Evolutionary conservation across 352 stramenopile species (phyloP).

Genomic region (Aphanomyces astaci): DNA sequence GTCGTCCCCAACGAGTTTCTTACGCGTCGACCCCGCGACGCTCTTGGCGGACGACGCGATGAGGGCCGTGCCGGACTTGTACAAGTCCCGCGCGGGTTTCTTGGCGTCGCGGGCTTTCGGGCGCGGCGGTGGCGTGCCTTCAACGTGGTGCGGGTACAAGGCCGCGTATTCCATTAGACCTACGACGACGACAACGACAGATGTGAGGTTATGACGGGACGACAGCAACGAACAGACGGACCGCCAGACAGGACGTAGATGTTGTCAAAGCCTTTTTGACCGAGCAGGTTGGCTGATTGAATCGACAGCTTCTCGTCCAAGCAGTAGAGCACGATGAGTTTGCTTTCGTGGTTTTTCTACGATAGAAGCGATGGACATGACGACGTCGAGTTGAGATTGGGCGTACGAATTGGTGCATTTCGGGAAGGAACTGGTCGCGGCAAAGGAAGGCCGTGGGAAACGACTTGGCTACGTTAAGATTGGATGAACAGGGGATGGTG

Average conservation of each 20-base stretch:
- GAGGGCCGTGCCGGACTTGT: conserved; percentile 42
- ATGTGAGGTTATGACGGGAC: too few species aligned
- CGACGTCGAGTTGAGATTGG: too few species aligned
- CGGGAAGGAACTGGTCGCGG: conserved; percentile 51
- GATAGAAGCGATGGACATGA: background rate
- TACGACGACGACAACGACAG: too few species aligned
- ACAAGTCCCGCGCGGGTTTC: conserved; percentile 46
- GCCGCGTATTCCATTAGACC: conserved; percentile 55
- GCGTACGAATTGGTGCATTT: conserved; percentile 67
- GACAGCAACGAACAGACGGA: too few species aligned
- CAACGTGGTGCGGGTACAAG: conserved; percentile 52
- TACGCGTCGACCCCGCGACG: conserved; percentile 31
- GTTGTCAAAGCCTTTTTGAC: conserved; percentile 79
- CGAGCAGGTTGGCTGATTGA: conserved; percentile 56
- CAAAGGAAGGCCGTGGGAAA: conserved; percentile 52
- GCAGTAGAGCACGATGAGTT: conserved; percentile 75
- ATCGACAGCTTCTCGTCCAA: conserved; percentile 54
- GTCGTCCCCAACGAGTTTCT: conserved; percentile 36
- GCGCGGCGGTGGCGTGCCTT: conserved; percentile 36
- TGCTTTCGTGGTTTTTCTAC: conserved; percentile 66
- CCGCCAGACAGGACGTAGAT: conserved; percentile 68
- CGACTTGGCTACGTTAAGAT: conserved; percentile 35
- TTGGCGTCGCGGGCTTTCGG: conserved; percentile 51
- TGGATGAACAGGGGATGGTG: background rate
- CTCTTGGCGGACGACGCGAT: conserved; percentile 41